Conservation (phyloP, 2,329 filamentous ascomycete species). For the Purpureocillium takamizusanense region DNA sequence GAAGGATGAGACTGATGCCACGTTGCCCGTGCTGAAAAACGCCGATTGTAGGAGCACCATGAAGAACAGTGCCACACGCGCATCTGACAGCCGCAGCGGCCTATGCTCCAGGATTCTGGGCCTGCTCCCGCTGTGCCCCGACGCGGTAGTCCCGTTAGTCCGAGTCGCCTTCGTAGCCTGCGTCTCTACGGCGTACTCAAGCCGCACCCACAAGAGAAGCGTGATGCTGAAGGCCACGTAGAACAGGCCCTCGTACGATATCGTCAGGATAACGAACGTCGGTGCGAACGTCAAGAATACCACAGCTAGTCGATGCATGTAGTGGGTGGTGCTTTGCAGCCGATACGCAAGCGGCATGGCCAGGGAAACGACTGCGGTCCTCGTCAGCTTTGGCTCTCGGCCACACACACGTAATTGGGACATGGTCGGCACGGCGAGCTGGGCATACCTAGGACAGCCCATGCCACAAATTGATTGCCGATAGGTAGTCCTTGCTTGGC, state of each 20-base stretch:
- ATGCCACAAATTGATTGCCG: slow-evolving; percentile 82
- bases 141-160: neutral
- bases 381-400: slow-evolving; percentile 1
- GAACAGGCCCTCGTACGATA: slow-evolving; percentile 94
- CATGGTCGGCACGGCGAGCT: neutral
- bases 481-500: slow-evolving; percentile 75
- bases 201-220: slow-evolving; percentile 79
- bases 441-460: slow-evolving; percentile 63
- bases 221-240: slow-evolving; percentile 83
- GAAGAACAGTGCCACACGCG: slow-evolving; percentile 87
- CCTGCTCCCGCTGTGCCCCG: neutral
- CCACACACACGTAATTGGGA: no score
- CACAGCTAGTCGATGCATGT: slow-evolving; percentile 79
- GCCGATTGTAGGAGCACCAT: slow-evolving; percentile 89
- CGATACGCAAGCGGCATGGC: slow-evolving; percentile 74
- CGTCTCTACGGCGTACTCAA: slow-evolving; percentile 64
- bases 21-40: slow-evolving; percentile 95
- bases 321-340: slow-evolving; percentile 72
- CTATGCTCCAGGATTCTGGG: no score
- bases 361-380: slow-evolving; percentile 57
- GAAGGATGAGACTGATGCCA: slow-evolving; percentile 89
- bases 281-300: slow-evolving; percentile 91
- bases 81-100: slow-evolving; percentile 70
- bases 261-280: slow-evolving; percentile 89
- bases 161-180: slow-evolving; percentile 9